Evolutionary conservation across 2,329 filamentous ascomycete genomes (phyloP), one percentile per base, ranked within the genome.

Genomic region (Fusarium xyrophilum): DNA sequence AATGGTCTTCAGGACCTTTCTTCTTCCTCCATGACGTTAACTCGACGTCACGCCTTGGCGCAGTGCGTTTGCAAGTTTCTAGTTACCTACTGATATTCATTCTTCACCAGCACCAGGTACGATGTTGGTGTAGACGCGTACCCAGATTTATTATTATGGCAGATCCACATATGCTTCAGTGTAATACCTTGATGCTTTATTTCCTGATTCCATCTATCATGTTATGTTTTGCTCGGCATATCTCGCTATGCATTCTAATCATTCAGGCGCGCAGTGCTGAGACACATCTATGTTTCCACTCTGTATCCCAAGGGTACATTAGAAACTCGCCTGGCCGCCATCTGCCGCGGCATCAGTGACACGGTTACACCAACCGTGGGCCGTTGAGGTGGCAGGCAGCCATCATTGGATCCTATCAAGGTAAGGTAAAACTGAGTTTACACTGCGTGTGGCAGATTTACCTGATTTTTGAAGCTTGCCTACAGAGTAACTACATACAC

Each of bases 341-440:
- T 30, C 25, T 66, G 62, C 51, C 48, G 38, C 56, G 50, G 44
- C 61, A 65, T 48, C 50, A 23, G 43, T 13, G 35, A 36, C 19
- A 39, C 14, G 23, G 47, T 14, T 32, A 36, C 17, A 35, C 23
- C 36, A 51, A 32, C 27, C 19, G 35, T 40, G 13, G 32, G 28
- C 39, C 21, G 39, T 56, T 46, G 27, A 32, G 44, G 27, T 32
- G 42, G 50, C 17, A 36, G 46, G 7, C 38, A 25, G 21, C n/a
- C 51, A 53, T 43, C 35, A 27, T 17, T 33, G 32, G 32, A 33
- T 32, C 28, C 28, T 21, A 30, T 30, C n/a, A 23, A 30, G 27
- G 43, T 12, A 12, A 21, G 27, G n/a, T n/a, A 28, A 35, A 35
- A 53, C 46, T 55, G 25, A 57, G 65, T 55, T 62, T 27, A 52